Base-by-base conservation (phyloP, 2,329 filamentous ascomycete species). In the Aaosphaeria pasadenensis region DNA sequence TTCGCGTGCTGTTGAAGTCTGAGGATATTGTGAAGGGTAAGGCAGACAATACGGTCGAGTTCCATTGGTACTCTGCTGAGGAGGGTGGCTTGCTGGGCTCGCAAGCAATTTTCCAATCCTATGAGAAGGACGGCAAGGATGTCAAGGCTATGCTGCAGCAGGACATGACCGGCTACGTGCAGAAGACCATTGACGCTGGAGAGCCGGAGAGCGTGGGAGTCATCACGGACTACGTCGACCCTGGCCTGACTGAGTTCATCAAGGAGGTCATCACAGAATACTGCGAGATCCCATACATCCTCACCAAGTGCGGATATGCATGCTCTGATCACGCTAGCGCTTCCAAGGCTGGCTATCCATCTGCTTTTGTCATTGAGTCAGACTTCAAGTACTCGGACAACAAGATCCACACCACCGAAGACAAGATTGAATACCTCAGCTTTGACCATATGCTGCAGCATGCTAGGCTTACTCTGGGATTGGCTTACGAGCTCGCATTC, bases 61-160 rank as follows among this genome's bases (percentile, higher is more conserved):
- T 97, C 71, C 91, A 96, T 73, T 96, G 90, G 90, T 96, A 95
- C 75, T 89, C 86, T 40, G 91, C 89, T 7, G 91, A 96, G 69
- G 91, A 96, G 71, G 90, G 87, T 44, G 91, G 91, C 32, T 77
- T 96, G 41, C 80, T 95, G 4, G 91, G 91, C 50, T 92, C 87
- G 61, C 91, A 96, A 70, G 91, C 88, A 46, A 88, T 97, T 69
- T 97, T 96, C 77, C 79, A 82, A 44, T 75, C 82, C 6, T 97
- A 97, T 65, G 85, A 88, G 71, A 83, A 85, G 67, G 72, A 81
- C 24, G 79, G 81, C 31, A 82, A 86, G 29, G 84, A 92, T 56
- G 80, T 97, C 70, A 95, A 92, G 74, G 92, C 92, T 32, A 97
- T 97, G 94, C 82, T 97, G 46, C 92, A 97, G 75, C 92, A 97